phyloP scores from a whole-genome alignment of 768 basidiomycete species.

The Rhodosporidiobolus odoratus region DNA sequence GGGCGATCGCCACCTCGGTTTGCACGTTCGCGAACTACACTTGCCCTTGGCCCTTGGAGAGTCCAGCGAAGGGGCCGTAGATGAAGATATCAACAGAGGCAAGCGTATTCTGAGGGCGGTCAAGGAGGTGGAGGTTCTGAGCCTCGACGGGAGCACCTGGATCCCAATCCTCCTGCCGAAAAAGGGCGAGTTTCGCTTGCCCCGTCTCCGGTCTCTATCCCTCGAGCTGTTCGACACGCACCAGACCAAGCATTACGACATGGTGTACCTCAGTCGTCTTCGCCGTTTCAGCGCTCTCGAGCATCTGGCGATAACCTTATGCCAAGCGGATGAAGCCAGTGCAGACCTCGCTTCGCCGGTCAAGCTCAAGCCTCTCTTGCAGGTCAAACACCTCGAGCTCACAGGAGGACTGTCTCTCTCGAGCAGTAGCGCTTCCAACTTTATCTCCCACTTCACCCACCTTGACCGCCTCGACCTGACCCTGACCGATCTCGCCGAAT shows the following conservation, averaged over 20 bases:
- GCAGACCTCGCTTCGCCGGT: neutral
- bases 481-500: neutral
- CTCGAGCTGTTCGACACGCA: neutral
- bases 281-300: neutral
- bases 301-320: neutral
- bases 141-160: too few species aligned
- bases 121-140: neutral
- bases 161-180: neutral
- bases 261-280: neutral
- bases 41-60: neutral
- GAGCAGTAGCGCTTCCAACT: neutral
- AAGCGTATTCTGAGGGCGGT: neutral
- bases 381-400: neutral
- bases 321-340: neutral
- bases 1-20: neutral
- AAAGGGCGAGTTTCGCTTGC: neutral
- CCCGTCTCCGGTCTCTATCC: neutral
- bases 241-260: neutral
- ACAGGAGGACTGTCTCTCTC: neutral
- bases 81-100: neutral
- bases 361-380: neutral
- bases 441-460: neutral
- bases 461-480: neutral
- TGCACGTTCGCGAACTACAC: neutral
- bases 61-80: neutral